Base-by-base conservation (phyloP, 140 eudicot species). In the Flaveria floridana region DNA sequence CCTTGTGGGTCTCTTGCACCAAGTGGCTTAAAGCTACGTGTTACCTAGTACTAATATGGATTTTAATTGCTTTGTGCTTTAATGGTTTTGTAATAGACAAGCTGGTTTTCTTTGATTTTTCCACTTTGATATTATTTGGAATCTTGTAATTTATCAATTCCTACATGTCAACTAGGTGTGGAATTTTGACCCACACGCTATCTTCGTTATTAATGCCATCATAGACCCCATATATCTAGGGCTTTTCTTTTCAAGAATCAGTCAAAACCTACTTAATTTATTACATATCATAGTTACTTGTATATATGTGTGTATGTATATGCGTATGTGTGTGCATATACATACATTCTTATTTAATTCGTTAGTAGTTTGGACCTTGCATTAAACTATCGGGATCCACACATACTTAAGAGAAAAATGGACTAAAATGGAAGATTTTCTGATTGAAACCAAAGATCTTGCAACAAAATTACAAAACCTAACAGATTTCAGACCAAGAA, bases 21-120 rank as follows among this genome's bases (percentile, higher is more conserved):
- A 65, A 75, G 79, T 75, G 79, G 79, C 73, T 64, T 25, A 77
- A 75, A 46, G 23, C 58, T 68, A 68, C 52, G 71, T 65, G 71
- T 64, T 56, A 55, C 75, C 68, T 55, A 42, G 70, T 68, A 55
- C 52, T 7, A 7, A 44, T 7, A 15, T 53, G 74, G 68, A 52
- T 57, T 69, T 57, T 7, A 44, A 7, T 44, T 77, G 76, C 50
- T 77, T 55, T 55, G 65, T 48, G 73, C 65, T 46, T 71, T 58
- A n/a, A 16, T 73, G 55, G 78, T 73, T 46, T 53, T 57, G 37
- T 42, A 7, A 39, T 25, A n/a, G 76, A 77, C 53, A 77, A 59
- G 70, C 81, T 77, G 76, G 52, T 57, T 64, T 25, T 48, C 26
- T 69, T 77, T 69, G 81, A 77, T 26, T 58, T 69, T 69, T 77